Percentiles rank a stretch among this genome's conserved stretches.
Conservation (phyloP, 2,329 filamentous ascomycete species). For the Coniella vitis region DNA sequence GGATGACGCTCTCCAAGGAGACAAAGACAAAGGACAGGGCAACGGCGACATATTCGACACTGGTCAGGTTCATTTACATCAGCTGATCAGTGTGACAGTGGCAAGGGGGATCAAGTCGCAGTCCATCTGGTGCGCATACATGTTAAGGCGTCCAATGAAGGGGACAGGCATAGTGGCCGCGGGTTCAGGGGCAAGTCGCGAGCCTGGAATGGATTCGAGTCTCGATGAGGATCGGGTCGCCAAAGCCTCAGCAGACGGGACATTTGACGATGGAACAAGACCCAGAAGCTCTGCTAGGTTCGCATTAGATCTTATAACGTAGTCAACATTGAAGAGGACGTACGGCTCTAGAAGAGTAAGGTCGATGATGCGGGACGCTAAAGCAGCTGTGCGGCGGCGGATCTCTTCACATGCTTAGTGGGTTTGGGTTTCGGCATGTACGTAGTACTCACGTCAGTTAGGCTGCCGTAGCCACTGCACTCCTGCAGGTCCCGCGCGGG, state of each 20-base stretch:
- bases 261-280: not conserved
- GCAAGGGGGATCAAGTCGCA: not conserved
- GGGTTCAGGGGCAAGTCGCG: not conserved
- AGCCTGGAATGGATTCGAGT: not conserved
- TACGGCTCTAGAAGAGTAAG: too few species aligned
- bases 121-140: constrained; percentile 32
- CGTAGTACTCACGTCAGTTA: too few species aligned
- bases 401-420: too few species aligned
- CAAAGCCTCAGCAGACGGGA: not conserved
- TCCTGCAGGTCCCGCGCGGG: too few species aligned
- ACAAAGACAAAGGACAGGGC: constrained; percentile 78
- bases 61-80: constrained; percentile 25
- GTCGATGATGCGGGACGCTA: too few species aligned
- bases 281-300: too few species aligned
- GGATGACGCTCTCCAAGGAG: constrained; percentile 72
- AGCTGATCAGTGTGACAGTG: not conserved
- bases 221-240: not conserved
- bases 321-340: too few species aligned
- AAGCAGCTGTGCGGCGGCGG: too few species aligned
- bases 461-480: too few species aligned
- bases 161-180: constrained; percentile 41
- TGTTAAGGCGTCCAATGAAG: constrained; percentile 45
- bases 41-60: constrained; percentile 82
- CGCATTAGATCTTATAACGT: too few species aligned
- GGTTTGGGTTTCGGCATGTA: too few species aligned